Base-by-base conservation (phyloP, 176 grass and related monocot genomes). In the Triticum timopheevii region DNA sequence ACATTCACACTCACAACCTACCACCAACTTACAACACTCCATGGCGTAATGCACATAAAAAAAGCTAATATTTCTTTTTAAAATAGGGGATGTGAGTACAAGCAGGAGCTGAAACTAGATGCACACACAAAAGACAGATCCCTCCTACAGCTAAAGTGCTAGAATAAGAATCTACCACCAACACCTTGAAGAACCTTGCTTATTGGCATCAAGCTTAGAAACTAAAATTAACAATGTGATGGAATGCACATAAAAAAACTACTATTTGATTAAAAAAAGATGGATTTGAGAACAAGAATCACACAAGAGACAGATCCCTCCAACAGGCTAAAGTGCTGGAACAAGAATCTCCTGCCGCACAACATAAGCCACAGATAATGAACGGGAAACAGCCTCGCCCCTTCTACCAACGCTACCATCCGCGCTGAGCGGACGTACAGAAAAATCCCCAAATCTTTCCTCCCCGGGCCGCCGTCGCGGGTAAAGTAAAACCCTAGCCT, bases 401-500 rank as follows among this genome's bases (percentile, higher is more conserved):
- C 44, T 22, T 3, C 20, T 19, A 17, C 30, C 33, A 5, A 52
- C n/a, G 38, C 49, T 5, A 38, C 83, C 75, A 58, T 15, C 24
- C 23, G 40, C 0, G 24, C 4, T 10, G 25, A 20, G 19, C n/a
- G 19, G 20, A 5, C n/a, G n/a, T 25, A 64, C 10, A 5, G 4
- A 76, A 73, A 42, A 73, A 56, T 23, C 84, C 80, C 54, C 31
- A 65, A 73, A 83, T 13, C 12, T 33, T 23, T 34, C 2, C 49
- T 50, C 63, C 27, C 22, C 13, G 15, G 2, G 72, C 72, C 42
- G 13, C 2, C 28, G 16, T 11, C 11, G 42, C 42, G 42, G 42
- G 42, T 13, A 13, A 45, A 45, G 82, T 25, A 72, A 39, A 90
- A 86, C 65, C 74, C 89, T 90, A 80, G 82, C 7, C 31, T 54